phyloP scores from a whole-genome alignment of 352 stramenopile species.

The Hyaloperonospora arabidopsidis region DNA sequence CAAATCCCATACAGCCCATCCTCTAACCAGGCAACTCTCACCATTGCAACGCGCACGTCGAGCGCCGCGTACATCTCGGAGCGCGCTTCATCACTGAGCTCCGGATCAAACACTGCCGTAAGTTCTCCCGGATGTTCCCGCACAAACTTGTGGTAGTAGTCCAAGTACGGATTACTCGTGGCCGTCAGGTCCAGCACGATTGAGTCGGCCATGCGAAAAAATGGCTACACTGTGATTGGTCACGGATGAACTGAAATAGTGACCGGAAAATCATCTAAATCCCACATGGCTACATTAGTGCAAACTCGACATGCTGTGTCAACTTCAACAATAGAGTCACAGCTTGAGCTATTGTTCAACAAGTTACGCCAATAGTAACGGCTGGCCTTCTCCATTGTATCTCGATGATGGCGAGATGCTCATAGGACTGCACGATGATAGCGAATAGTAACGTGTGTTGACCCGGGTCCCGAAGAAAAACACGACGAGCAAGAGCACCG shows the following conservation, averaged over 20 bases:
- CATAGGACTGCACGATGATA: slow-evolving; percentile 70
- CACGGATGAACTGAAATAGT: slow-evolving; percentile 13
- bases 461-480: slow-evolving; percentile 76
- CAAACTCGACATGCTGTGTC: background rate
- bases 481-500: slow-evolving; percentile 61
- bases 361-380: slow-evolving; percentile 34
- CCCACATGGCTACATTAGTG: slow-evolving; percentile 23
- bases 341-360: slow-evolving; percentile 4
- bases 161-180: slow-evolving; percentile 75
- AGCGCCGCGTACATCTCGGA: slow-evolving; percentile 61
- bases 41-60: slow-evolving; percentile 76
- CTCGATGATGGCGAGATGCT: slow-evolving; percentile 51
- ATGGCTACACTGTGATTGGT: slow-evolving; percentile 21
- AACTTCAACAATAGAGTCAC: background rate
- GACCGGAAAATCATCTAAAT: slow-evolving; percentile 17
- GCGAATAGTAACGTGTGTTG: slow-evolving; percentile 64
- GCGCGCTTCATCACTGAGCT: slow-evolving; percentile 57
- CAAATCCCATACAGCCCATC: no score
- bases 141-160: slow-evolving; percentile 68
- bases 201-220: slow-evolving; percentile 17
- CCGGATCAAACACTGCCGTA: slow-evolving; percentile 61
- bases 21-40: slow-evolving; percentile 17
- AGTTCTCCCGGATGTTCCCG: slow-evolving; percentile 49
- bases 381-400: slow-evolving; percentile 46
- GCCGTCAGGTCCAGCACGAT: slow-evolving; percentile 41